Base-by-base conservation (phyloP, 345 rosid genomes). In the Abelmoschus esculentus region DNA sequence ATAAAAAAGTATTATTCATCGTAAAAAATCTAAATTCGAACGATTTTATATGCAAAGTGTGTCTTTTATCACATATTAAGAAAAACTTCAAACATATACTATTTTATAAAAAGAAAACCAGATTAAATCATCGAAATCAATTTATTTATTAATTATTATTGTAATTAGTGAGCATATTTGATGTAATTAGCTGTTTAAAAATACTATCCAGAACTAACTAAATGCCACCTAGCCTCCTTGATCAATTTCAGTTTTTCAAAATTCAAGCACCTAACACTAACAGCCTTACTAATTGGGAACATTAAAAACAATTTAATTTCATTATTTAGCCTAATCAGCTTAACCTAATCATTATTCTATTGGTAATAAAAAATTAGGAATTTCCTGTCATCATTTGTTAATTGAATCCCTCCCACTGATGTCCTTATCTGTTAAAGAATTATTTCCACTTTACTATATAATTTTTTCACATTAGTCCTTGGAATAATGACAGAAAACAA, bases 341-440 rank as follows among this genome's bases (percentile, higher is more conserved):
- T 42, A 40, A 63, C 67, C 67, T 46, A 66, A 46, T 32, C 69
- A 26, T 47, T 66, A 46, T 44, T 3, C 4, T 46, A 66, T 12
- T 64, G 54, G 12, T 3, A 22, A 22, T 44, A 13, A 3, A 63
- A 63, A 63, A 40, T 11, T 13, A 63, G 52, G 7, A 53, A 63
- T 42, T 63, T 12, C 0, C 10, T 42, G 12, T 65, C 17, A 46
- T 31, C 22, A 65, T 44, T 65, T 65, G 55, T 46, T 65, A 61
- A 44, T 14, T n/a, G 7, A 46, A 52, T 14, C 9, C 17, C 60
- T 65, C 58, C 66, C 49, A 62, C 55, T 61, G 11, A 50, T 73
- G 59, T 78, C 82, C 44, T 66, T 58, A 12, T 72, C 77, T 54
- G 54, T 4, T 44, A 29, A 70, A 29, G 26, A 62, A 72, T 0